Percentiles rank a stretch among this genome's conserved stretches.
These are phyloP conservation scores for Boechera stricta DNA, from an alignment of 345 rosid genomes.

Conservation along the genomic window DNA sequence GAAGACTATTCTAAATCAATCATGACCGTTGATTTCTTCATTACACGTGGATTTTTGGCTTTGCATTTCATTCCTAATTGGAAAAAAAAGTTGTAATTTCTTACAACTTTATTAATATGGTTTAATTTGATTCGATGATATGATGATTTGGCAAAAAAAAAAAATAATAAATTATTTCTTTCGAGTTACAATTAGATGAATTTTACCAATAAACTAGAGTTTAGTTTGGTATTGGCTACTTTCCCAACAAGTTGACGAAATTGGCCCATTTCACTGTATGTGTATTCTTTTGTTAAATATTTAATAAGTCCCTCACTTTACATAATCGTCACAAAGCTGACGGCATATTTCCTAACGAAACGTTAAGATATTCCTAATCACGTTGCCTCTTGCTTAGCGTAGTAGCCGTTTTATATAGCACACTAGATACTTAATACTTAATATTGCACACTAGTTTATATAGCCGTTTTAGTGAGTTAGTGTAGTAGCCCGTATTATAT, in stretches of 20 bases:
- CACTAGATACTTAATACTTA: not conserved
- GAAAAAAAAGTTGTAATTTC: not conserved
- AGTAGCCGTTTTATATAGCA: slow-evolving; percentile 19
- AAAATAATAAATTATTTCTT: not conserved
- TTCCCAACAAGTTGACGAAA: slow-evolving; percentile 41
- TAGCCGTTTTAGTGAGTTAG: not conserved
- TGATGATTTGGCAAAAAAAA: not conserved
- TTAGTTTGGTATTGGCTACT: slow-evolving; percentile 42
- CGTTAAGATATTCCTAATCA: slow-evolving; percentile 11
- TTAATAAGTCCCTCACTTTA: slow-evolving; percentile 36
- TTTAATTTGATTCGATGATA: slow-evolving; percentile 33
- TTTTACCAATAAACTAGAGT: slow-evolving; percentile 36
- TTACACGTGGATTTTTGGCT: slow-evolving; percentile 41
- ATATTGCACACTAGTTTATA: not conserved
- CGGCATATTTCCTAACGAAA: slow-evolving; percentile 27
- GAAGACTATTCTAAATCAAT: slow-evolving; percentile 41
- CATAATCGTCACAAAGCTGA: slow-evolving; percentile 40
- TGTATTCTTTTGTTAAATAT: not conserved
- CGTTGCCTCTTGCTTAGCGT: not conserved
- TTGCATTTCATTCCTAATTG: slow-evolving; percentile 30
- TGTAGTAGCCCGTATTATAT: slow-evolving; percentile 27
- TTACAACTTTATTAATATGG: not conserved
- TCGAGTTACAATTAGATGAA: slow-evolving; percentile 22
- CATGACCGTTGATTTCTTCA: slow-evolving; percentile 43
- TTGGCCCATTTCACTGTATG: slow-evolving; percentile 26